These are phyloP conservation scores for Tetrapisispora phaffii DNA, from an alignment of 805 yeast genomes.

Conservation along the genomic window DNA sequence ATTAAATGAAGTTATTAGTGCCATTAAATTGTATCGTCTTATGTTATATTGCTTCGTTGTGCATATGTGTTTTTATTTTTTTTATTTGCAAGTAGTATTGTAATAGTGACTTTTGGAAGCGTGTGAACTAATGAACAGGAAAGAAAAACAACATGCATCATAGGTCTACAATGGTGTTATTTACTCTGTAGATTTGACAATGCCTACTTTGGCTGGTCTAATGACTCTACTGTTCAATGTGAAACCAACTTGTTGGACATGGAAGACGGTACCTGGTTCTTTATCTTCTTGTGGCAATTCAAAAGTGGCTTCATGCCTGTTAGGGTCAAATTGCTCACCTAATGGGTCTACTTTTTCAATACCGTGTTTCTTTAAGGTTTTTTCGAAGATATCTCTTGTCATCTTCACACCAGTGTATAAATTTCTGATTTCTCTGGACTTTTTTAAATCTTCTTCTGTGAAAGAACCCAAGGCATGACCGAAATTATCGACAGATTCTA, in stretches of 20 bases:
- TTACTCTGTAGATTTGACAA: constrained; percentile 49
- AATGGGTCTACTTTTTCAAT: constrained; percentile 70
- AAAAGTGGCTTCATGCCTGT: constrained; percentile 86
- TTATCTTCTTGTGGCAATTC: constrained; percentile 79
- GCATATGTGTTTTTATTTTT: too few relatives aligned
- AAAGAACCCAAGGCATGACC: constrained; percentile 75
- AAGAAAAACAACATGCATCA: too few relatives aligned
- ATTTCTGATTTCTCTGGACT: constrained; percentile 57
- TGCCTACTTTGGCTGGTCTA: constrained; percentile 93
- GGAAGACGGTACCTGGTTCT: constrained; percentile 87
- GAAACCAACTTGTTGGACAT: constrained; percentile 86
- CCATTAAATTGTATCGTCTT: not conserved
- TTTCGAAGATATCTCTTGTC: constrained; percentile 80
- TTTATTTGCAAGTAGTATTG: too few relatives aligned
- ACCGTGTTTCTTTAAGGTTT: constrained; percentile 75
- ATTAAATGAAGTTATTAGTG: not conserved
- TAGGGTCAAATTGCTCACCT: constrained; percentile 83
- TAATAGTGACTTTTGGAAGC: too few relatives aligned
- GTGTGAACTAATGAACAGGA: too few relatives aligned
- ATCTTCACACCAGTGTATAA: constrained; percentile 81
- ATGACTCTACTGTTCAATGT: constrained; percentile 77
- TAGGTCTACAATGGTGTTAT: constrained; percentile 1
- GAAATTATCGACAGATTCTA: constrained; percentile 85
- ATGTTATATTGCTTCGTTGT: too few relatives aligned
- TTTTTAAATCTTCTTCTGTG: constrained; percentile 47